These are phyloP conservation scores for Fragilariopsis cylindrus DNA, from an alignment of 108 stramenopile species.

Conservation along the genomic window DNA sequence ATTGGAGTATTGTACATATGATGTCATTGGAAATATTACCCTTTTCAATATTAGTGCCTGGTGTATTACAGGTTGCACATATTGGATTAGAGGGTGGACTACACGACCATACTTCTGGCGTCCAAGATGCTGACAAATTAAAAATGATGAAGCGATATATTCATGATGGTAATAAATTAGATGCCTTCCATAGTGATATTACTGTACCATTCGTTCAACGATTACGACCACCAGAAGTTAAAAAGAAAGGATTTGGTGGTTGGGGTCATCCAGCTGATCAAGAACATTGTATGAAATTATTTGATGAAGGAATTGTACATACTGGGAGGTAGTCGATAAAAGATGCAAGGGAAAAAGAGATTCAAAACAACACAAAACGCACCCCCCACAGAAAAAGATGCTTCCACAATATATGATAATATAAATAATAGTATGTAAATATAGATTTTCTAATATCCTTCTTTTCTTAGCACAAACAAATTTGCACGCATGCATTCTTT, in stretches of 20 bases:
- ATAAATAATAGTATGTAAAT: too few species aligned
- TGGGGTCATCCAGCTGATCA: slow-evolving; percentile 64
- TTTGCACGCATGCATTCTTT: too few species aligned
- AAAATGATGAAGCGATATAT: slow-evolving; percentile 6
- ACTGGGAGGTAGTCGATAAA: too few species aligned
- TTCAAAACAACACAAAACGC: too few species aligned
- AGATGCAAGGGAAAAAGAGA: too few species aligned
- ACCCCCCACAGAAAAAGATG: too few species aligned
- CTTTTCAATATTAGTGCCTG: slow-evolving; percentile 35
- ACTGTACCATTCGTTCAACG: background rate
- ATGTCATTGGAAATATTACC: slow-evolving; percentile 34
- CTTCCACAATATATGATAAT: too few species aligned
- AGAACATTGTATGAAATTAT: slow-evolving; percentile 51
- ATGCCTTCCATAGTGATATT: slow-evolving; percentile 24
- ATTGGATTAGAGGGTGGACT: slow-evolving; percentile 60
- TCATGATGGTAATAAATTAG: background rate
- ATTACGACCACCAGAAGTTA: background rate
- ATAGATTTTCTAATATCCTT: too few species aligned
- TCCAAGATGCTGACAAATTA: slow-evolving; percentile 2
- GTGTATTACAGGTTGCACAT: slow-evolving; percentile 39
- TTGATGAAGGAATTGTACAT: background rate
- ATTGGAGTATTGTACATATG: slow-evolving; percentile 41
- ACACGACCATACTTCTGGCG: slow-evolving; percentile 28
- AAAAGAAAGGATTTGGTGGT: slow-evolving; percentile 49
- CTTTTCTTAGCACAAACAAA: too few species aligned